phyloP scores from a whole-genome alignment of 169 alveolate species.

The Eimeria sp. region DNA sequence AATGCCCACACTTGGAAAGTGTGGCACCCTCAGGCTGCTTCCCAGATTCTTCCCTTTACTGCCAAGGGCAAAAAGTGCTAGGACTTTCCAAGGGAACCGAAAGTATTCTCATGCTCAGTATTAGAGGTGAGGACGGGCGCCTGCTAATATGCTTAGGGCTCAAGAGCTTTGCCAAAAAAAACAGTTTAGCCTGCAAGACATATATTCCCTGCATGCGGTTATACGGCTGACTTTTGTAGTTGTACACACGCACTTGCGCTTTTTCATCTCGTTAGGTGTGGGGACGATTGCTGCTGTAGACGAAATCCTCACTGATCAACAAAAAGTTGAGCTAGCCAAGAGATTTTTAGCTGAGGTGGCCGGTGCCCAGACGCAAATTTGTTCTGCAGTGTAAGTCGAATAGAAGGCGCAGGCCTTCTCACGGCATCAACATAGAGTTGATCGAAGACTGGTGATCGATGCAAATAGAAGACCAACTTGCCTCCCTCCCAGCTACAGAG shows the following conservation, averaged over 20 bases:
- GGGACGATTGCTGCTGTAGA: conserved; percentile 63
- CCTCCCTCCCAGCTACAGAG: background rate
- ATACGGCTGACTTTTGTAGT: background rate
- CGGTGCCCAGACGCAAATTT: conserved; percentile 37
- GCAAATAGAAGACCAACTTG: background rate
- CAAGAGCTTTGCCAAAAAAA: background rate
- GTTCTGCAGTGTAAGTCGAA: conserved; percentile 31
- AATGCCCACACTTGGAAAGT: background rate
- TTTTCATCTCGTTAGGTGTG: conserved; percentile 23
- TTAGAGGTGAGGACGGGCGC: conserved; percentile 23
- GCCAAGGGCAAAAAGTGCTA: conserved; percentile 3
- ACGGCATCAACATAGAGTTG: background rate
- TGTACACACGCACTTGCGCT: background rate
- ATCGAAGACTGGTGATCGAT: background rate
- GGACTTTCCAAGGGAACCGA: conserved; percentile 28
- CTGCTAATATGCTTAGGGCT: background rate
- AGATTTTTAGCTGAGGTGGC: conserved; percentile 45
- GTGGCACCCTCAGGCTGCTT: background rate
- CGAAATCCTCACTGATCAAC: conserved; percentile 36
- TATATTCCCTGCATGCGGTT: background rate
- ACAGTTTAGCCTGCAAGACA: background rate
- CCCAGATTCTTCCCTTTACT: background rate
- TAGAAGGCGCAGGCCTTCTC: background rate
- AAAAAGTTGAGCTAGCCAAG: conserved; percentile 32
- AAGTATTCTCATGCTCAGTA: conserved; percentile 51